These are phyloP conservation scores for Boletus subparvulus DNA, from an alignment of 768 basidiomycete species.

Conservation along the genomic window DNA sequence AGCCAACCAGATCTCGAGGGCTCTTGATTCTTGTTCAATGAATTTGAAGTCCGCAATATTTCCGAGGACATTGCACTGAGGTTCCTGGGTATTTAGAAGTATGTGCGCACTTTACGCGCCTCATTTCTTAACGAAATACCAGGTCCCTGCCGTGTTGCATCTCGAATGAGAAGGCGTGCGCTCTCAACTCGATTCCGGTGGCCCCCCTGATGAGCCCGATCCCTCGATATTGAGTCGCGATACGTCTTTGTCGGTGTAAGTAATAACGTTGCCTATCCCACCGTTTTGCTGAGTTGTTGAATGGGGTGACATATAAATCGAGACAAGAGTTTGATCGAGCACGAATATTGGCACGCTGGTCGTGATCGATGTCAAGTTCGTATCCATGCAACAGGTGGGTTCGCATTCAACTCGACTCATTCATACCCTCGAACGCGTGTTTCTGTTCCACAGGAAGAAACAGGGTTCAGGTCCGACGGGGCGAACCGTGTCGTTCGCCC, in stretches of 20 bases:
- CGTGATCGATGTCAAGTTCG: slow-evolving; percentile 82
- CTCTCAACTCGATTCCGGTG: slow-evolving; percentile 58
- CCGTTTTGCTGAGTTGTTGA: background rate
- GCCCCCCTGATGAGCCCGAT: slow-evolving; percentile 67
- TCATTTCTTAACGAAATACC: slow-evolving; percentile 15
- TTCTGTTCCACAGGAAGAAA: slow-evolving; percentile 69
- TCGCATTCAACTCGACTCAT: background rate
- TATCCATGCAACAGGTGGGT: slow-evolving; percentile 87
- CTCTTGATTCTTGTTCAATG: slow-evolving; percentile 95
- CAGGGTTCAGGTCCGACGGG: slow-evolving; percentile 84
- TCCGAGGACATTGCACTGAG: slow-evolving; percentile 83
- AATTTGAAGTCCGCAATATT: slow-evolving; percentile 86
- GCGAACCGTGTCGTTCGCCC: slow-evolving; percentile 47
- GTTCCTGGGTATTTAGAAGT: slow-evolving; percentile 91
- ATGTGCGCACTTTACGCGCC: slow-evolving; percentile 11
- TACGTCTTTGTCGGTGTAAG: slow-evolving; percentile 84
- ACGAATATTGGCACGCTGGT: slow-evolving; percentile 84
- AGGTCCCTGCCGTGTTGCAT: slow-evolving; percentile 91
- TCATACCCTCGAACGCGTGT: background rate
- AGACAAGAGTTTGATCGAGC: slow-evolving; percentile 41
- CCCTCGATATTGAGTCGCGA: slow-evolving; percentile 76
- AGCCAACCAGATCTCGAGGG: slow-evolving; percentile 36
- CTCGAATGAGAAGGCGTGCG: slow-evolving; percentile 71
- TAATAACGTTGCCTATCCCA: background rate
- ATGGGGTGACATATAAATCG: slow-evolving; percentile 58